A percentile compares a stretch with the other conserved stretches of the same genome.
Evolutionary conservation across 225 moss, liverwort and hornwort species (phyloP).

Genomic region (Takakia lepidozioides): DNA sequence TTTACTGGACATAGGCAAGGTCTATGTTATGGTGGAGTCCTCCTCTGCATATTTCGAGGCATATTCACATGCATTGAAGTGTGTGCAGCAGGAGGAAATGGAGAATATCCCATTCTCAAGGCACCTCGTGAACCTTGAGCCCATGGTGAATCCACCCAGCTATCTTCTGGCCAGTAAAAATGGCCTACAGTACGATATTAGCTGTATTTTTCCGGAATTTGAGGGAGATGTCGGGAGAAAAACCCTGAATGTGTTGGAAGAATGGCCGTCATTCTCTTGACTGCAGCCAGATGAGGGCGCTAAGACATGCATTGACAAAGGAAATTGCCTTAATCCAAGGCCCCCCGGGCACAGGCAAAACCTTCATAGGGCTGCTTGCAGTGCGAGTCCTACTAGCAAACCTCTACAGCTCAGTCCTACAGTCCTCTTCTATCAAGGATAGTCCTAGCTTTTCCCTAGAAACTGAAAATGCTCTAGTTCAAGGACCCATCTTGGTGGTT

Average conservation of each 20-base stretch:
- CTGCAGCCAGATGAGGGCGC: conserved; percentile 26
- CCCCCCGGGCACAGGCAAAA: conserved; percentile 47
- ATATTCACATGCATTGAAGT: conserved; percentile 31
- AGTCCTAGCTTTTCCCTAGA: too few species aligned
- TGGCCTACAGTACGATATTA: too few species aligned
- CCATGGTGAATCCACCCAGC: conserved; percentile 14
- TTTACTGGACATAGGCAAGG: conserved; percentile 1
- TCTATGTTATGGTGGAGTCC: conserved; percentile 45
- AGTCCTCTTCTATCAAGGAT: too few species aligned
- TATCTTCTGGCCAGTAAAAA: too few species aligned
- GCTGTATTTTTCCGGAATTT: conserved; percentile 22
- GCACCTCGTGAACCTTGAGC: conserved; percentile 28
- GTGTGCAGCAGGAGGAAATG: conserved; percentile 33
- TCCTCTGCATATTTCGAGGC: conserved; percentile 34
- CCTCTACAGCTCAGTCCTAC: too few species aligned
- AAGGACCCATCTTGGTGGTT: conserved; percentile 30
- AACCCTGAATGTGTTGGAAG: conserved; percentile 11
- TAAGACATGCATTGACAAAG: conserved; percentile 43
- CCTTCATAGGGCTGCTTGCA: conserved; percentile 23
- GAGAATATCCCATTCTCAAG: conserved; percentile 20
- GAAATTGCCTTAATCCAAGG: conserved; percentile 51
- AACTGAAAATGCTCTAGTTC: too few species aligned
- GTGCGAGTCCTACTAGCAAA: conserved; percentile 29
- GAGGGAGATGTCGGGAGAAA: conserved; percentile 11
- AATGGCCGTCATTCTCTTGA: conserved; percentile 28